Percentiles rank a stretch among this genome's conserved stretches.
phyloP scores from a whole-genome alignment of 805 yeast species.

The Candida ulmi region DNA sequence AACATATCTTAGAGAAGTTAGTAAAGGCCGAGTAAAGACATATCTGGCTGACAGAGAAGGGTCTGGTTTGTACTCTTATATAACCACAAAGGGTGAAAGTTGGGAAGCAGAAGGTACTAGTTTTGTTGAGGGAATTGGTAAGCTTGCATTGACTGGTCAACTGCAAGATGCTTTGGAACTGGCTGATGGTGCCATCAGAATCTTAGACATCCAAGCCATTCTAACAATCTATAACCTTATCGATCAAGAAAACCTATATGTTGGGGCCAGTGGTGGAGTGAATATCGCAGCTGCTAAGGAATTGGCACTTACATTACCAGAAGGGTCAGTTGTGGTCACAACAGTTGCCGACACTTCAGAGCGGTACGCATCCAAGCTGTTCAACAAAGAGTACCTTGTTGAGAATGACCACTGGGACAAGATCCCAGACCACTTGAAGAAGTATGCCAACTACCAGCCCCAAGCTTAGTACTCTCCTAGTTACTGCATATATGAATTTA shows the following conservation, averaged over 20 bases:
- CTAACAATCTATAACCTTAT: constrained; percentile 13
- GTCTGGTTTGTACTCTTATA: constrained; percentile 45
- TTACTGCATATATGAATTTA: constrained; percentile 6
- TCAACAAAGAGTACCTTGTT: constrained; percentile 14
- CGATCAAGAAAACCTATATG: constrained; percentile 13
- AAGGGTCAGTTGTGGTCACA: constrained; percentile 21
- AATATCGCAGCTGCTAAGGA: constrained; percentile 18
- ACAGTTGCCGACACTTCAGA: constrained; percentile 18
- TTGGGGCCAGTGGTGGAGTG: constrained; percentile 21
- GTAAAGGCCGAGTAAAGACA: constrained; percentile 32
- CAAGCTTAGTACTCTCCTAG: no score
- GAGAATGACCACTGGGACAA: constrained; percentile 18
- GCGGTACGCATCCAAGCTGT: constrained; percentile 19
- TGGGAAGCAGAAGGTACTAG: constrained; percentile 21
- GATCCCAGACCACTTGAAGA: constrained; percentile 13
- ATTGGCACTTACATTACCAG: constrained; percentile 18
- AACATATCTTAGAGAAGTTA: constrained; percentile 46
- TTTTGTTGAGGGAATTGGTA: constrained; percentile 23
- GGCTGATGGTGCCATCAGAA: constrained; percentile 13
- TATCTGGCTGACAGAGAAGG: constrained; percentile 81
- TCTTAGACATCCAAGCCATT: constrained; percentile 15
- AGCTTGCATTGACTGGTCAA: constrained; percentile 18
- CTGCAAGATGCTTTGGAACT: constrained; percentile 13
- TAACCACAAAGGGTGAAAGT: constrained; percentile 13
- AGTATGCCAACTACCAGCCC: constrained; percentile 10